Conservation (phyloP, 495 filamentous ascomycete genomes). For the Podospora pseudocomata region DNA sequence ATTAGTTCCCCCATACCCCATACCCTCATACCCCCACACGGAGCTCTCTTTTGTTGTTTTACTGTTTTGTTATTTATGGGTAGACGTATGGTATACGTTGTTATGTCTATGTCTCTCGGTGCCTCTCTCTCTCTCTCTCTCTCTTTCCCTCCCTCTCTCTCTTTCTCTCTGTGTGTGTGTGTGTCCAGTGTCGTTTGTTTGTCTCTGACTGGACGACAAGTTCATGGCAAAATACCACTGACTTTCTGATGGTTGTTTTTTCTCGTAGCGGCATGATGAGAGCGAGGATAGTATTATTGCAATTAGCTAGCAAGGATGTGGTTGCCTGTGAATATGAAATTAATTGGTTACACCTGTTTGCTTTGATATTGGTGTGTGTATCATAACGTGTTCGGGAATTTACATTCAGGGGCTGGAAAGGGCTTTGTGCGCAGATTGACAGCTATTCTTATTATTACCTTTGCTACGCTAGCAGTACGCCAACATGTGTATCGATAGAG, state of each 20-base stretch:
- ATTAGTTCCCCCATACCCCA: background rate
- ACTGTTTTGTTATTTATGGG: background rate
- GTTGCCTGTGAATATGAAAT: background rate
- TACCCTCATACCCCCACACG: background rate
- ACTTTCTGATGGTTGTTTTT: background rate
- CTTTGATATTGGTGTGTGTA: background rate
- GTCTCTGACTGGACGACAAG: background rate
- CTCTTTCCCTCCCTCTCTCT: too few relatives aligned
- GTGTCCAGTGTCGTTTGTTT: background rate
- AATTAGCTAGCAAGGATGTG: background rate
- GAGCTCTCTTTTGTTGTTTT: conserved; percentile 6
- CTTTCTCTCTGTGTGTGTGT: too few relatives aligned
- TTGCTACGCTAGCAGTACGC: background rate
- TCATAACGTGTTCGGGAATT: background rate
- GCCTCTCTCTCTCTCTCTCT: background rate
- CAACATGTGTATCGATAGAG: background rate
- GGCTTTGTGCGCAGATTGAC: background rate
- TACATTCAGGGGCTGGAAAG: background rate
- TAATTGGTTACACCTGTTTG: background rate
- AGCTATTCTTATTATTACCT: background rate
- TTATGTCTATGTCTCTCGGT: background rate
- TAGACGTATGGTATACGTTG: conserved; percentile 5
- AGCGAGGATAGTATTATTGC: background rate
- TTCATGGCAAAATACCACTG: background rate
- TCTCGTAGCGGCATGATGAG: background rate